phyloP scores from a whole-genome alignment of 2,329 filamentous ascomycete genomes.

The Remersonia thermophila region DNA sequence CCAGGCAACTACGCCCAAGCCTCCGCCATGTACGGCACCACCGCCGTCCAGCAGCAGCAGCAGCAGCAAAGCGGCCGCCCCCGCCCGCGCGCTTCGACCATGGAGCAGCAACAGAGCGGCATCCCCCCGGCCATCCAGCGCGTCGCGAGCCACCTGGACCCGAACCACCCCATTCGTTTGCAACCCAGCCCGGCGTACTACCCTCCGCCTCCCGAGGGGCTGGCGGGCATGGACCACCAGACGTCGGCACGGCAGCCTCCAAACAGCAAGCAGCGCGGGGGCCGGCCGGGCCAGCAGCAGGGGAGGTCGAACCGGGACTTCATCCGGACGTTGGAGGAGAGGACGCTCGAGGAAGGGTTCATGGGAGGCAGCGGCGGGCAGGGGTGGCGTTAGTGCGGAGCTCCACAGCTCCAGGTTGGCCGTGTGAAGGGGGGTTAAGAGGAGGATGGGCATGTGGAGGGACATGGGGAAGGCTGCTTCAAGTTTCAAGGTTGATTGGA shows the following conservation, averaged over 20 bases:
- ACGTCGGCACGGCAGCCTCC: conserved; percentile 35
- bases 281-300: conserved; percentile 50
- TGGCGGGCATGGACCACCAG: conserved; percentile 50
- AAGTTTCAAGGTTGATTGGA: too few relatives aligned
- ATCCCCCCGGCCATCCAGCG: conserved; percentile 88
- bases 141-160: conserved; percentile 91
- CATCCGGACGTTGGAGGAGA: conserved; percentile 86
- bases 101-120: conserved; percentile 88
- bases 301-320: conserved; percentile 89
- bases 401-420: too few relatives aligned
- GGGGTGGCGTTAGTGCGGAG: conserved; percentile 20
- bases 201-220: conserved; percentile 77
- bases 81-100: conserved; percentile 83
- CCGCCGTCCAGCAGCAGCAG: too few relatives aligned
- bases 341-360: conserved; percentile 86
- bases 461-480: too few relatives aligned
- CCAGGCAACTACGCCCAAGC: conserved; percentile 47
- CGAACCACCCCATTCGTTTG: conserved; percentile 81
- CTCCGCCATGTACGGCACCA: not conserved
- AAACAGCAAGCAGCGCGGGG: conserved; percentile 62
- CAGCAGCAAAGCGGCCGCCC: conserved; percentile 52
- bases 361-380: conserved; percentile 43
- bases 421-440: not conserved
- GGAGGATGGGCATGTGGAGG: too few relatives aligned
- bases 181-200: conserved; percentile 97